Percentiles rank a stretch among this genome's conserved stretches.
Conservation (phyloP, 768 basidiomycete genomes). For the Leccinum disarticulatum region DNA sequence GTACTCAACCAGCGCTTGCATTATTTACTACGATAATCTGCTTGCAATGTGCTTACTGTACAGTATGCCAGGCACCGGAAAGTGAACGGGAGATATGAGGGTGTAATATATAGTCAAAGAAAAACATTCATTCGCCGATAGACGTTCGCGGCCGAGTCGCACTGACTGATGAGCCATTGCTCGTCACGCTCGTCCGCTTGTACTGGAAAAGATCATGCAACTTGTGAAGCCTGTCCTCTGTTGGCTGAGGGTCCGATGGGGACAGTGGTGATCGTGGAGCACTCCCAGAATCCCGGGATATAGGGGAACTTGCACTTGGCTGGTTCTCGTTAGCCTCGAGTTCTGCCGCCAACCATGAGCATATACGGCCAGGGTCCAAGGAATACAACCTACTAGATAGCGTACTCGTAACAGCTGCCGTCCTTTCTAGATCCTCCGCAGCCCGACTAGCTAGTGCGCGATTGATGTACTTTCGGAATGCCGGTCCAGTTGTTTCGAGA, state of each 20-base stretch:
- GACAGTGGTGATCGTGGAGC: constrained; percentile 37
- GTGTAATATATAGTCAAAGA: constrained; percentile 18
- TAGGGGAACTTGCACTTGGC: constrained; percentile 35
- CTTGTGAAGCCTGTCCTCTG: constrained; percentile 68
- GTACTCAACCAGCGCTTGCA: constrained; percentile 4
- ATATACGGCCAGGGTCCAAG: background rate
- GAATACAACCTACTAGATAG: constrained; percentile 61
- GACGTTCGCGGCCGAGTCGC: constrained; percentile 16
- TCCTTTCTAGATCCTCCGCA: constrained; percentile 81
- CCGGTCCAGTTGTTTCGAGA: constrained; percentile 84
- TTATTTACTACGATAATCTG: constrained; percentile 24
- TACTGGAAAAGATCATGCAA: constrained; percentile 85
- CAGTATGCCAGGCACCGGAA: constrained; percentile 26
- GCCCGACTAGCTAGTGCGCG: constrained; percentile 84
- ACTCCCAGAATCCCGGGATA: constrained; percentile 27
- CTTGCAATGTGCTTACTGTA: constrained; percentile 29
- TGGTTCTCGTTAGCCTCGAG: constrained; percentile 57
- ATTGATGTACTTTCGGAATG: constrained; percentile 89
- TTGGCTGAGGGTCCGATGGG: constrained; percentile 33
- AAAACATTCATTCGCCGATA: constrained; percentile 20
- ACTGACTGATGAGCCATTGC: constrained; percentile 39
- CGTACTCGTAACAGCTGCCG: constrained; percentile 79
- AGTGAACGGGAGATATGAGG: constrained; percentile 17
- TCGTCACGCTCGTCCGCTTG: constrained; percentile 59
- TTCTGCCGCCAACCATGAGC: constrained; percentile 39